A percentile compares a stretch with the other conserved stretches of the same genome.
phyloP scores from a whole-genome alignment of 2,329 filamentous ascomycete genomes.

The Aaosphaeria pasadenensis region DNA sequence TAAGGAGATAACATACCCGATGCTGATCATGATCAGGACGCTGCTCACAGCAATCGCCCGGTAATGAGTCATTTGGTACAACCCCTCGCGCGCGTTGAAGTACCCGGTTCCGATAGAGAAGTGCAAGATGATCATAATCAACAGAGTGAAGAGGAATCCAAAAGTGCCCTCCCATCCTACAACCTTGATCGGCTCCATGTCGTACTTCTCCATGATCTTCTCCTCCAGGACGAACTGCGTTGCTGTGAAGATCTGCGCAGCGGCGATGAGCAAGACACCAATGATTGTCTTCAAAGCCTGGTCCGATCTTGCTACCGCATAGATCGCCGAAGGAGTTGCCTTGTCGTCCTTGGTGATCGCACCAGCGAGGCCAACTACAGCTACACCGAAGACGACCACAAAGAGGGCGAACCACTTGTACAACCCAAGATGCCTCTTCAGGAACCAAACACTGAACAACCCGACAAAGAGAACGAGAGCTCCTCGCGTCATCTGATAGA shows the following conservation, averaged over 20 bases:
- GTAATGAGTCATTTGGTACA: constrained; percentile 74
- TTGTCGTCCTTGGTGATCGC: constrained; percentile 72
- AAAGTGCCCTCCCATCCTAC: constrained; percentile 97
- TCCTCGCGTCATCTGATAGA: constrained; percentile 98
- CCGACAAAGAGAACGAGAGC: constrained; percentile 95
- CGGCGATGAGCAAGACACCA: constrained; percentile 86
- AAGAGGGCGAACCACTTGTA: constrained; percentile 92
- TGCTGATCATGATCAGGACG: constrained; percentile 92
- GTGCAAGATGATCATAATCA: constrained; percentile 79
- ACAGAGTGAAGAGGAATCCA: constrained; percentile 74
- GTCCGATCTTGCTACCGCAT: constrained; percentile 40
- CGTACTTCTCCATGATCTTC: constrained; percentile 78
- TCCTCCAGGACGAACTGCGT: constrained; percentile 96
- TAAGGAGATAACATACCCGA: constrained; percentile 65
- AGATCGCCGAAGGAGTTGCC: constrained; percentile 30
- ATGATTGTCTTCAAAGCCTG: constrained; percentile 69
- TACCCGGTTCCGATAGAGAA: constrained; percentile 75
- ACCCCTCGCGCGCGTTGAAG: constrained; percentile 86
- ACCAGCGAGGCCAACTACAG: constrained; percentile 83
- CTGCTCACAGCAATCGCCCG: constrained; percentile 71
- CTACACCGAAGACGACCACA: constrained; percentile 84
- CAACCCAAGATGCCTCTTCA: constrained; percentile 72
- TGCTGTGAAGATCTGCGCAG: constrained; percentile 93
- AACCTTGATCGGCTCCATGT: constrained; percentile 81
- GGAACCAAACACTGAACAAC: constrained; percentile 88